Evolutionary conservation across 805 yeast species (phyloP).

Genomic region (Priceomyces carsonii): DNA sequence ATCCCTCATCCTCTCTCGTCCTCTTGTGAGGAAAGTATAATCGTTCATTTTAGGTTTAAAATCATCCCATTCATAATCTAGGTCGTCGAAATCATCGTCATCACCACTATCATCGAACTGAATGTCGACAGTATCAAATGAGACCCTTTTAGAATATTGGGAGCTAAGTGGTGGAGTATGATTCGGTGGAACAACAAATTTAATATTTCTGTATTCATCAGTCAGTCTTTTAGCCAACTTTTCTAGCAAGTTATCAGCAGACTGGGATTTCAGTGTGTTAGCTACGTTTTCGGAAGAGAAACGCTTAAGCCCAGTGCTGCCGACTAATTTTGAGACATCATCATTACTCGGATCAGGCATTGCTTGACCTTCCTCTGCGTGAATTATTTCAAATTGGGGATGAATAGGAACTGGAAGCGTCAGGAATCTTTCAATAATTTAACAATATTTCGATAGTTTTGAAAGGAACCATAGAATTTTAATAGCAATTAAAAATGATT

Average conservation of each 20-base stretch:
- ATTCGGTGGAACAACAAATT: constrained; percentile 15
- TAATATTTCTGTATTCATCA: constrained; percentile 23
- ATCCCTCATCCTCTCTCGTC: constrained; percentile 13
- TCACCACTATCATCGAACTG: constrained; percentile 27
- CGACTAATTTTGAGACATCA: no score
- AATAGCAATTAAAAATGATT: no score
- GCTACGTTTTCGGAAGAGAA: no score
- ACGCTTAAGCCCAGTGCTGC: no score
- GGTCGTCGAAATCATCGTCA: constrained; percentile 13
- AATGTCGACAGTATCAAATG: constrained; percentile 55
- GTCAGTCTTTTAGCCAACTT: constrained; percentile 15
- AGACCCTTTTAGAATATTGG: constrained; percentile 38
- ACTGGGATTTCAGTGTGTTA: no score
- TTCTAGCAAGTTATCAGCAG: constrained; percentile 16
- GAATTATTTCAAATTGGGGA: no score
- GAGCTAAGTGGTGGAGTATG: constrained; percentile 8
- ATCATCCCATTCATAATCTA: constrained; percentile 15
- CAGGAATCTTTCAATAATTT: no score
- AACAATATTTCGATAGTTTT: no score
- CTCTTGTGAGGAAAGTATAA: constrained; percentile 11
- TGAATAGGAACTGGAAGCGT: no score
- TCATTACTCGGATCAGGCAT: no score
- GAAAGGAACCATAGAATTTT: no score
- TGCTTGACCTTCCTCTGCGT: no score
- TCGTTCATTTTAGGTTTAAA: constrained; percentile 5